Evolutionary conservation across 257 asterid species (phyloP).

Genomic region (Nicotiana noctiflora): DNA sequence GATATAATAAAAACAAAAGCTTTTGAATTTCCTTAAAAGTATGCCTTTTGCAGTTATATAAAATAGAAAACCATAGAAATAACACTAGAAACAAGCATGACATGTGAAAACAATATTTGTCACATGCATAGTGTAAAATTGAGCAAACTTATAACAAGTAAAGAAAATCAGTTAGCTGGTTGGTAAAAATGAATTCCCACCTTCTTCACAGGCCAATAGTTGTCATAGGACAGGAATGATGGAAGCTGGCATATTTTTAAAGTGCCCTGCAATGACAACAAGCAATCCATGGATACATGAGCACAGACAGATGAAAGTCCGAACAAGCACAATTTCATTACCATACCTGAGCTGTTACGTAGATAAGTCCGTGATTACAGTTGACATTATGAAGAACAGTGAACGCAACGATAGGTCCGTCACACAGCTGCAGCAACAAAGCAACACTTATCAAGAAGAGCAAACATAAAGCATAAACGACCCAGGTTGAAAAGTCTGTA

Average conservation of each 20-base stretch:
- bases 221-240: conserved; percentile 60
- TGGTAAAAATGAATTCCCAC: conserved; percentile 21
- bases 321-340: conserved; percentile 1
- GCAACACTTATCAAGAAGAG: background rate
- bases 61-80: background rate
- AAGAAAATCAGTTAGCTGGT: background rate
- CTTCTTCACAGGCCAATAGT: conserved; percentile 95
- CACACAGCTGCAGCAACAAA: conserved; percentile 63
- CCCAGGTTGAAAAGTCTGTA: background rate
- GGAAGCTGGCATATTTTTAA: conserved; percentile 95
- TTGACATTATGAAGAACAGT: conserved; percentile 95
- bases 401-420: conserved; percentile 88
- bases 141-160: background rate
- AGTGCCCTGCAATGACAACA: conserved; percentile 51
- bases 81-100: background rate
- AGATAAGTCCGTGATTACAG: conserved; percentile 93
- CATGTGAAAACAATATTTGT: background rate
- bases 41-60: background rate
- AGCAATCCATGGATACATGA: background rate
- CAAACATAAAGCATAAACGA: background rate
- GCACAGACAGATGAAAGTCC: background rate
- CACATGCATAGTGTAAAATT: background rate
- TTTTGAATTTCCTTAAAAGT: background rate
- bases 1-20: background rate
- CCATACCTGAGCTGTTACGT: conserved; percentile 74